Base-by-base conservation (phyloP, 2,329 filamentous ascomycete genomes). In the Neonectria ditissima region DNA sequence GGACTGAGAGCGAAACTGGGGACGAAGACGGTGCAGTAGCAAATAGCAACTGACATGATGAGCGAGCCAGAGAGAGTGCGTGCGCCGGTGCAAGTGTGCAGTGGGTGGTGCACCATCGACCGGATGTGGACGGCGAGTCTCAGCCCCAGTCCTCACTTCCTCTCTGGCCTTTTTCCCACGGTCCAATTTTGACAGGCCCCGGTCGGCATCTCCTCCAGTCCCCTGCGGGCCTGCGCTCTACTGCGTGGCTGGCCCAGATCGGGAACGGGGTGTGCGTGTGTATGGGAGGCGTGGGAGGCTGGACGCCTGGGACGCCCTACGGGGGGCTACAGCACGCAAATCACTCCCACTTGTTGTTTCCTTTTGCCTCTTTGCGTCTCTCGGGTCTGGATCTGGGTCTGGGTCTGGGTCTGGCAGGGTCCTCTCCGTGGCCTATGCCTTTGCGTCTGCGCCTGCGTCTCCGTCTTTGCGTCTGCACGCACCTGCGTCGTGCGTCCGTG, bases 161-260 rank as follows among this genome's bases (percentile, higher is more conserved):
- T 20, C 37, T 13, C n/a, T 32, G n/a, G 13, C n/a, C 45, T 45
- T 32, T 47, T 30, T 37, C 20, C 37, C 16, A 55, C 37, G 14
- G 26, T 44, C 37, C 22, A 55, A 47, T 47, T 48, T 48, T 57
- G 48, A 63, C 60, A 63, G 43, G 30, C 37, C 37, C 48, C 52
- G 16, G 30, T 45, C 37, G 26, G 8, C 28, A 32, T 71, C 68
- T 62, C 52, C 53, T 69, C 68, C 69, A 70, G 66, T 66, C 69
- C 67, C n/a, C n/a, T n/a, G n/a, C n/a, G n/a, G n/a, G n/a, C n/a
- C 68, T 72, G 67, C 69, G 62, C 60, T 65, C 48, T 55, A 47
- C 60, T 67, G 61, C 55, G 69, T 73, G 71, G 71, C 71, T 73
- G 71, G 59, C 52, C 65, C 62, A 73, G 69, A 73, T 73, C 71